Base-by-base conservation (phyloP, 495 filamentous ascomycete genomes). In the Hyaloscypha variabilis region DNA sequence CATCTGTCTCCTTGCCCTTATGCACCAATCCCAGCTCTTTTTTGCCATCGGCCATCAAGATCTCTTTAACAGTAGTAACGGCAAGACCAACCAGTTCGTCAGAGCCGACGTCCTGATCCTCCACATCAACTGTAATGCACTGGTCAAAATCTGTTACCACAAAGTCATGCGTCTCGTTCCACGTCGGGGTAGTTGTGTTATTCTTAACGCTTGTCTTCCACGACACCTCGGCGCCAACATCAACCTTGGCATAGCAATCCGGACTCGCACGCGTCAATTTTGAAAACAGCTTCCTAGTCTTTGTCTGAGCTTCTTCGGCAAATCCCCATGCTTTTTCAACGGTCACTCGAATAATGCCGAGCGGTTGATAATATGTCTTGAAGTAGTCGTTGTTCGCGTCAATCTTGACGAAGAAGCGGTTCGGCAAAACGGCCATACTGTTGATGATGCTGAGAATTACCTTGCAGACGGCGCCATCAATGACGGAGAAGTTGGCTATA, bases 81-180 rank as follows among this genome's bases (percentile, higher is more conserved):
- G 65, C 77, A 36, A 78, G 30, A 51, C 78, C 78, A 60, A 81
- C 73, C 66, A 79, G 74, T 53, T 81, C 78, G 62, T 78, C 74
- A 34, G 62, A 62, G 3, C 58, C 75, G 49, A 76, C 69, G 49
- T 81, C 78, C 17, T 75, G 65, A 66, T 81, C 78, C 55, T 76
- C 61, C 59, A 81, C 69, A 39, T 77, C 74, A 2, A 75, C 30
- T 56, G 68, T 67, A 60, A 81, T 74, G 55, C 11, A 36, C 64
- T 81, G 78, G 49, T 79, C 75, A 49, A 67, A 69, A 58, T 79
- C 77, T 14, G 58, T 57, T 6, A 81, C 70, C 2, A 79, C 52
- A 55, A 79, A 79, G 51, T 81, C 77, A 56, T 72, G 67, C 14
- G 73, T 77, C 72, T 81, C 76, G 65, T 76, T 75, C 77, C 77